A percentile compares a stretch with the other conserved stretches of the same genome.
phyloP scores from a whole-genome alignment of 2,329 filamentous ascomycete species.

The Chrysoporthe deuterocubensis region DNA sequence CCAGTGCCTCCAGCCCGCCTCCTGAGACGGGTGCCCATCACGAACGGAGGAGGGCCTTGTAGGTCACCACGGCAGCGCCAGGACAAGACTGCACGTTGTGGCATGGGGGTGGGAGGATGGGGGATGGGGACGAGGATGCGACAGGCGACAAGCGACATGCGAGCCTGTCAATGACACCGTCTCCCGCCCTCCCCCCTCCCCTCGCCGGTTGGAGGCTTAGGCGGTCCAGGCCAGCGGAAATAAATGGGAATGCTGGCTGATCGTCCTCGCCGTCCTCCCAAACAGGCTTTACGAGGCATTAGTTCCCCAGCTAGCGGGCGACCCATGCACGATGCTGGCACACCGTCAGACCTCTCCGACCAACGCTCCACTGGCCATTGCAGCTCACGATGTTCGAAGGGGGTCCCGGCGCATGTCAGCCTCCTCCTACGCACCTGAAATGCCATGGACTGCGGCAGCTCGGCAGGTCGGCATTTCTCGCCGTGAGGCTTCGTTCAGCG shows the following conservation, averaged over 20 bases:
- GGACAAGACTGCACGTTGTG: too few species aligned
- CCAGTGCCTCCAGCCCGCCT: too few species aligned
- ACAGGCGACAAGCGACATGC: too few species aligned
- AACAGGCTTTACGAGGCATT: neutral
- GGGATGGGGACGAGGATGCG: neutral
- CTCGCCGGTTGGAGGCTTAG: neutral
- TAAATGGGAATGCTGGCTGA: conserved; percentile 10
- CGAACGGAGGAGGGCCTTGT: too few species aligned
- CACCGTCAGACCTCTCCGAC: neutral
- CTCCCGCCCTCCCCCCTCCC: neutral
- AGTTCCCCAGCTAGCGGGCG: neutral
- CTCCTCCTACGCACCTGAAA: neutral
- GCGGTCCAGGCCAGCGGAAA: conserved; percentile 9
- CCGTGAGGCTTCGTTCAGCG: too few species aligned
- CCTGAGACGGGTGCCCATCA: too few species aligned
- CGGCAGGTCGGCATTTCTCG: too few species aligned
- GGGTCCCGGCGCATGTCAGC: too few species aligned
- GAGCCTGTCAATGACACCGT: too few species aligned
- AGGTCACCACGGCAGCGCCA: too few species aligned
- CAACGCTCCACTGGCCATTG: neutral
- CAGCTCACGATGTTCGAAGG: neutral
- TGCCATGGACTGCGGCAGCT: too few species aligned
- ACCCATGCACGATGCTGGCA: neutral
- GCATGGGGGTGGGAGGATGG: neutral
- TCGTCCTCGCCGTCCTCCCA: neutral